Evolutionary conservation across 2,329 filamentous ascomycete genomes (phyloP).

Genomic region (Neonectria neomacrospora): DNA sequence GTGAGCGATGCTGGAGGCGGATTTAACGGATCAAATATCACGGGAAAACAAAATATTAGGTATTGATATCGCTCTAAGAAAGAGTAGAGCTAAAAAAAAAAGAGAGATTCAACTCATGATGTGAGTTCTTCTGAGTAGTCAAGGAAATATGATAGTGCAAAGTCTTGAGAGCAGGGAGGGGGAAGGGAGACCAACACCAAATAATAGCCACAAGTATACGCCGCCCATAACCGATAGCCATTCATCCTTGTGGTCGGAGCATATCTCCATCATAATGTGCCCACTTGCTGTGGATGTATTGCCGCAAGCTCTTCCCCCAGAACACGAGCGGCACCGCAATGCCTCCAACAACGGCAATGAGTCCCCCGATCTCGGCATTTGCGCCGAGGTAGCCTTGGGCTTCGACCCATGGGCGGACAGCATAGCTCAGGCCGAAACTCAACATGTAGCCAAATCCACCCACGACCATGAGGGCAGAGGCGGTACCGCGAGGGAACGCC

Average conservation of each 20-base stretch:
- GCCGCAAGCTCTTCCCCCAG: conserved; percentile 4
- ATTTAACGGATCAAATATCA: no score
- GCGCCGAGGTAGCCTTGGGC: background rate
- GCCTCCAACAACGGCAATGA: background rate
- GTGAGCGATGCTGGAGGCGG: no score
- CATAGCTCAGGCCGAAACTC: background rate
- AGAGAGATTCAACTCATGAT: no score
- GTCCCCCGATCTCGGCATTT: background rate
- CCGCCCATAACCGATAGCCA: no score
- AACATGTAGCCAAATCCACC: background rate
- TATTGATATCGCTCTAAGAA: no score
- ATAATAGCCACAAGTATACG: background rate
- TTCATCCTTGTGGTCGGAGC: background rate
- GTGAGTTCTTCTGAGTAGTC: no score
- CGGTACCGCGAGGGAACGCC: conserved; percentile 5
- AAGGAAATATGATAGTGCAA: no score
- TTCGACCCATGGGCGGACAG: background rate
- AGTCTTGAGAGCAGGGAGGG: background rate
- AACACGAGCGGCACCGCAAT: conserved; percentile 6
- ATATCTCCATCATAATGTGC: background rate
- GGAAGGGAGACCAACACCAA: background rate
- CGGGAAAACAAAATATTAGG: no score
- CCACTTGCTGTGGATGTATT: conserved; percentile 10
- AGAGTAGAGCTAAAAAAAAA: no score
- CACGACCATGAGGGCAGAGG: background rate